A percentile compares a stretch with the other conserved stretches of the same genome.
Conservation (phyloP, 768 basidiomycete genomes). For the Leccinum broughii region DNA sequence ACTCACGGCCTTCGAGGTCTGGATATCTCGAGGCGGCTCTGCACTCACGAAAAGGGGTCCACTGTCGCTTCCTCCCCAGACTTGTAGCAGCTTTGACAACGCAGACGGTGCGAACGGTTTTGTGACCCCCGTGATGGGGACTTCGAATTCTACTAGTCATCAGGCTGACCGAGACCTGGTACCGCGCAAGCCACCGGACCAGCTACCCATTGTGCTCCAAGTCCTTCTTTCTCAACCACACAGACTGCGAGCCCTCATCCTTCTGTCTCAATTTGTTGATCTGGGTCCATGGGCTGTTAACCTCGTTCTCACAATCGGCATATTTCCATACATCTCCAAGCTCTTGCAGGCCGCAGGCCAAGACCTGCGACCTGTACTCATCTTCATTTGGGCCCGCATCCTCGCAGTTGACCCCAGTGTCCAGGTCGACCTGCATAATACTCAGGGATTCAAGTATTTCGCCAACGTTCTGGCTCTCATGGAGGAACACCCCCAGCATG, state of each 20-base stretch:
- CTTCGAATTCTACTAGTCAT: slow-evolving; percentile 3
- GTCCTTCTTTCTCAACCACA: slow-evolving; percentile 96
- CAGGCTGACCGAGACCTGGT: slow-evolving; percentile 49
- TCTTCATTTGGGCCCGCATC: slow-evolving; percentile 99
- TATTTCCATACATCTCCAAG: slow-evolving; percentile 98
- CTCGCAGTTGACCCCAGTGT: slow-evolving; percentile 94
- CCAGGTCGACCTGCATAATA: slow-evolving; percentile 83
- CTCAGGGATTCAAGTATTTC: slow-evolving; percentile 84
- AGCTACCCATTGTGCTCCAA: slow-evolving; percentile 96
- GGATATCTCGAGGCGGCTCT: slow-evolving; percentile 93
- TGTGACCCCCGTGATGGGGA: slow-evolving; percentile 20
- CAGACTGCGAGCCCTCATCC: slow-evolving; percentile 90
- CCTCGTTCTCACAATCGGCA: slow-evolving; percentile 92
- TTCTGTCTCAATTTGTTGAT: slow-evolving; percentile 96
- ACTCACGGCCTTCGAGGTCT: slow-evolving; percentile 95
- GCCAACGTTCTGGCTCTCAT: slow-evolving; percentile 69
- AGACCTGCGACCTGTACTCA: slow-evolving; percentile 95
- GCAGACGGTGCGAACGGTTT: slow-evolving; percentile 19
- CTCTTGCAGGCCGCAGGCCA: slow-evolving; percentile 92
- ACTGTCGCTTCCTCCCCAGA: slow-evolving; percentile 61
- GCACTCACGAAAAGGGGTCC: slow-evolving; percentile 78
- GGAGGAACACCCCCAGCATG: slow-evolving; percentile 53
- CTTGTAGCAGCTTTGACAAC: slow-evolving; percentile 32
- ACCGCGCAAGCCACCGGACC: slow-evolving; percentile 91
- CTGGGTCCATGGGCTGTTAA: slow-evolving; percentile 99